Conservation (phyloP, 805 yeast species). For the Yamadazyma sp. region DNA sequence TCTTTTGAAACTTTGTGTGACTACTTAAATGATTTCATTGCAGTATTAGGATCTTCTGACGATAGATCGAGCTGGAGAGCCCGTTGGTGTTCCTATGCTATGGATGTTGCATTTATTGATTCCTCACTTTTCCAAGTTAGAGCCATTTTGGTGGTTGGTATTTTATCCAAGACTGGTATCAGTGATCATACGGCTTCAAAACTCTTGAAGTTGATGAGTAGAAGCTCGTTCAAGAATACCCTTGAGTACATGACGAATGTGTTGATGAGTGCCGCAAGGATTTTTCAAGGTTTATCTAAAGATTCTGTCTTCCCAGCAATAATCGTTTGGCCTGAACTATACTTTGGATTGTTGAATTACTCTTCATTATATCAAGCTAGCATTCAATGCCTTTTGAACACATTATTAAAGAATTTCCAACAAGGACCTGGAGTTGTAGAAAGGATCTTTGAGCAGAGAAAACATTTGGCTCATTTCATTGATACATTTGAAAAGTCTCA, state of each 20-base stretch:
- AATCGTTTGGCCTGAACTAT: slow-evolving; percentile 48
- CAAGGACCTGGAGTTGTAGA: slow-evolving; percentile 24
- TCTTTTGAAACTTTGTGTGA: slow-evolving; percentile 61
- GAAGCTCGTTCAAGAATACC: slow-evolving; percentile 21
- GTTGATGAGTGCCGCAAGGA: slow-evolving; percentile 40
- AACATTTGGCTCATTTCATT: slow-evolving; percentile 42
- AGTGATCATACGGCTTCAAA: slow-evolving; percentile 50
- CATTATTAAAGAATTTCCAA: slow-evolving; percentile 25
- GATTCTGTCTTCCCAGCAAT: slow-evolving; percentile 47
- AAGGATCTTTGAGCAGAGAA: slow-evolving; percentile 30
- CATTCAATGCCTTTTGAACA: slow-evolving; percentile 28
- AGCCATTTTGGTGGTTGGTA: slow-evolving; percentile 68
- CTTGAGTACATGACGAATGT: slow-evolving; percentile 35
- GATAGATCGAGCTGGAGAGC: slow-evolving; percentile 57
- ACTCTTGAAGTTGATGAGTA: slow-evolving; percentile 26
- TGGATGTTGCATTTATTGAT: slow-evolving; percentile 59
- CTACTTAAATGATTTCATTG: slow-evolving; percentile 52
- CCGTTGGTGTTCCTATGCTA: slow-evolving; percentile 63
- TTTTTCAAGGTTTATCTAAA: slow-evolving; percentile 48
- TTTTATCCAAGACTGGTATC: slow-evolving; percentile 61
- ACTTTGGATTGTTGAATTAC: slow-evolving; percentile 29
- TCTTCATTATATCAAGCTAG: slow-evolving; percentile 34
- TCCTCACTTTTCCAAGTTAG: slow-evolving; percentile 64
- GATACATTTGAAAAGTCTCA: slow-evolving; percentile 43
- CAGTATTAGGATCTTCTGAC: slow-evolving; percentile 45